Conservation (phyloP, 2,329 filamentous ascomycete genomes). For the Davidsoniella australis region DNA sequence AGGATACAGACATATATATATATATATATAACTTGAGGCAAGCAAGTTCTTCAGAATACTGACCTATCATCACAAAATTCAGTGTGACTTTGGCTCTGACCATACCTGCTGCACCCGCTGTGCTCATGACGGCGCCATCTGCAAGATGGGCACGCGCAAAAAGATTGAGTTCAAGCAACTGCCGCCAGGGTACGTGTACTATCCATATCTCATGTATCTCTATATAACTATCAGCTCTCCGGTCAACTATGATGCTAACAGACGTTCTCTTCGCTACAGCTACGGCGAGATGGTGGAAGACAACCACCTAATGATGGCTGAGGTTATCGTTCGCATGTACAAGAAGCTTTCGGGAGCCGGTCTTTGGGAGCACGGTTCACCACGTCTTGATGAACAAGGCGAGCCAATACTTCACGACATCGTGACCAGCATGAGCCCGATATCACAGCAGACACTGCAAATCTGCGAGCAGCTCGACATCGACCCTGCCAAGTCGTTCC, state of each 20-base stretch:
- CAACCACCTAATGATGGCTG: slow-evolving; percentile 46
- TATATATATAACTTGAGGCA: slow-evolving; percentile 6
- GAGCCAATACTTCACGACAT: slow-evolving; percentile 50
- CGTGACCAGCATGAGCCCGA: slow-evolving; percentile 19
- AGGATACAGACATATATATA: slow-evolving; percentile 6
- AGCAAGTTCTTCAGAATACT: neutral
- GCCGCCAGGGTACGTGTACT: slow-evolving; percentile 35
- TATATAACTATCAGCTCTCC: too few relatives aligned
- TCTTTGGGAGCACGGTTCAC: slow-evolving; percentile 44
- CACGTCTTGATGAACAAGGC: slow-evolving; percentile 44
- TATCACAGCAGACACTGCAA: slow-evolving; percentile 8
- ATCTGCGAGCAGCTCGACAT: slow-evolving; percentile 8
- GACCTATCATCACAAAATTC: neutral
- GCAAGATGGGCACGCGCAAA: slow-evolving; percentile 44
- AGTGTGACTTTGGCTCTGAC: slow-evolving; percentile 6
- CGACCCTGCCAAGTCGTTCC: slow-evolving; percentile 5
- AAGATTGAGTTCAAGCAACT: slow-evolving; percentile 55
- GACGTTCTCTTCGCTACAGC: slow-evolving; percentile 18
- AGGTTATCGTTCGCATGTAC: slow-evolving; percentile 49
- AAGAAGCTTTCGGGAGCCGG: slow-evolving; percentile 42
- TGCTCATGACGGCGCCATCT: slow-evolving; percentile 47
- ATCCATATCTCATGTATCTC: neutral
- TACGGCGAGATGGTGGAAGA: slow-evolving; percentile 50
- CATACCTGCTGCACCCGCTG: slow-evolving; percentile 37
- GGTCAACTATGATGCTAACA: neutral